Conservation (phyloP, 805 yeast species). For the Dipodascus albidus region DNA sequence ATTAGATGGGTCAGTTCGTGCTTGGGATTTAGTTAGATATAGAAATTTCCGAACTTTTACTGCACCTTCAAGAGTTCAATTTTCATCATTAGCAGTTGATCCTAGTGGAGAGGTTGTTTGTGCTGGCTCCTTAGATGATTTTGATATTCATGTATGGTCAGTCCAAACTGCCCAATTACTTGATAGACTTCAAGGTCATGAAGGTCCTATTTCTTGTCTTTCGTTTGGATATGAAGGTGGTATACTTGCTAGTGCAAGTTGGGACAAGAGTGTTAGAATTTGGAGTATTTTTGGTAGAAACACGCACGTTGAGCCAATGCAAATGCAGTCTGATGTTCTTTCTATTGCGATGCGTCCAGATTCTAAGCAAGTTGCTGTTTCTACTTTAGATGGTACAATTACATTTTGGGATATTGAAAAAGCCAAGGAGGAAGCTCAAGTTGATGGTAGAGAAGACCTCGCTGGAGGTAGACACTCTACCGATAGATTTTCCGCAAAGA, state of each 20-base stretch:
- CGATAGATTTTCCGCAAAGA: slow-evolving; percentile 72
- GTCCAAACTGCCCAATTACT: slow-evolving; percentile 90
- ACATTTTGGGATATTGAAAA: slow-evolving; percentile 72
- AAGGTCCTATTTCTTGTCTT: slow-evolving; percentile 84
- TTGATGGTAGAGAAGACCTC: slow-evolving; percentile 84
- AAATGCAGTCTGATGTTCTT: slow-evolving; percentile 72
- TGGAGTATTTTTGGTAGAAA: slow-evolving; percentile 89
- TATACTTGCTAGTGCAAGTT: slow-evolving; percentile 78
- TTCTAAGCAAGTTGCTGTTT: slow-evolving; percentile 79
- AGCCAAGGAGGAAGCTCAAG: slow-evolving; percentile 68
- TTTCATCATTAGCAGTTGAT: slow-evolving; percentile 83
- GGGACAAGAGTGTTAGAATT: slow-evolving; percentile 91
- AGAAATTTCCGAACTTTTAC: slow-evolving; percentile 93
- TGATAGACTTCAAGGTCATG: slow-evolving; percentile 85
- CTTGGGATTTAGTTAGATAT: slow-evolving; percentile 90
- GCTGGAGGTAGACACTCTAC: slow-evolving; percentile 70
- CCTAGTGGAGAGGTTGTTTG: slow-evolving; percentile 95
- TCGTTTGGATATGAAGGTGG: slow-evolving; percentile 73
- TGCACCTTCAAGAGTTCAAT: slow-evolving; percentile 79
- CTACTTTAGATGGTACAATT: slow-evolving; percentile 82
- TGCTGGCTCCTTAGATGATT: slow-evolving; percentile 86
- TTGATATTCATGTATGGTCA: slow-evolving; percentile 91
- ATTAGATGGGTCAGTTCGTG: slow-evolving; percentile 91
- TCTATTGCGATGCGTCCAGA: slow-evolving; percentile 82
- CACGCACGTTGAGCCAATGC: slow-evolving; percentile 83